Evolutionary conservation across 73 alveolate genomes (phyloP), one percentile per base, ranked within the genome.

Genomic region (Stentor roeselii): DNA sequence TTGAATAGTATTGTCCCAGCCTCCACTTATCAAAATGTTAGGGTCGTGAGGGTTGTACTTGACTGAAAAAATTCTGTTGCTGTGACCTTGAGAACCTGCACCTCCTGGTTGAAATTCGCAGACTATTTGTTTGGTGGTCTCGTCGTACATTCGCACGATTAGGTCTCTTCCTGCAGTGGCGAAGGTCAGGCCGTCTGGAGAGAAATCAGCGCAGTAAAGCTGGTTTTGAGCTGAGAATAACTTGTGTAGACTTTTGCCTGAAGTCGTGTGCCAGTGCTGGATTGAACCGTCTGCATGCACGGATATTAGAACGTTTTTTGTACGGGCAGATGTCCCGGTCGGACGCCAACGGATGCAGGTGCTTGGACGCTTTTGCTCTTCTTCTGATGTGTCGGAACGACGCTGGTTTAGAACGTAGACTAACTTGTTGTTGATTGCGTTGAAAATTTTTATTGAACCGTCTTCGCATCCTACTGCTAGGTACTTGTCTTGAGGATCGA

Each of bases 281-380:
- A 97, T 92, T 82, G 92, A 86, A 21, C 99, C 99, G 84, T 95
- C 97, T 6, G 99, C 97, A 75, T 94, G 95, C 31, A 95, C 97
- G 31, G 98, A 89, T 2, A 95, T 92, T 75, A 97, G 83, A n/a
- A 96, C 97, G 78, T 95, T 95, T 83, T 93, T 93, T 0, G 99
- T 93, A 39, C 89, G 90, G 34, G 94, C 91, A 30, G 96, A 89
- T 6, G 90, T 93, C n/a, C 89, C 89, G 3, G 93, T 80, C 4
- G 99, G 99, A 60, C 99, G 86, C 97, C 99, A 95, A 83, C 93
- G 87, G 3, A 95, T 87, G 82, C 96, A 87, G 15, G 95, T 91
- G 60, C 84, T 67, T 36, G 99, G 98, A 77, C 86, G 38, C 6
- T 75, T 74, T 30, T 85, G 91, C 60, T 85, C 60, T 32, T 82